Conservation (phyloP, 768 basidiomycete genomes). For the Nidularia pulvinata region DNA sequence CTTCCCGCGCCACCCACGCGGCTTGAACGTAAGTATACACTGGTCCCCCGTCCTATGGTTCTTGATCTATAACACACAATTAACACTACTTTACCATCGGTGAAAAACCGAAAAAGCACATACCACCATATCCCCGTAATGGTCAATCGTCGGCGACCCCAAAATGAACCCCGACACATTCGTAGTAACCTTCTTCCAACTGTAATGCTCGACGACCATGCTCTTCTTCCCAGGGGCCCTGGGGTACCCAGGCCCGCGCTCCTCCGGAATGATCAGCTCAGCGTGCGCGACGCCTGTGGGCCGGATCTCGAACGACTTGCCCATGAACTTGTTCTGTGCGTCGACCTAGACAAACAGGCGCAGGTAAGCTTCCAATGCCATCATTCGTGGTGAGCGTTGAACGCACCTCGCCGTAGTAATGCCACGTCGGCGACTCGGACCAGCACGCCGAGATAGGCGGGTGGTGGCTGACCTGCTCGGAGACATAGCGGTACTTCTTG, state of each 20-base stretch:
- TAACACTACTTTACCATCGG: neutral
- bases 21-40: slow-evolving; percentile 93
- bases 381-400: neutral
- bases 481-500: slow-evolving; percentile 89
- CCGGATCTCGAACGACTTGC: slow-evolving; percentile 94
- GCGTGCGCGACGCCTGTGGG: slow-evolving; percentile 95
- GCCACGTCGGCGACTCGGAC: slow-evolving; percentile 88
- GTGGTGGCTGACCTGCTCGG: slow-evolving; percentile 98
- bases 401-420: slow-evolving; percentile 84
- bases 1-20: slow-evolving; percentile 90
- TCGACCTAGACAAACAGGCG: slow-evolving; percentile 60
- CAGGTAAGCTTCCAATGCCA: neutral
- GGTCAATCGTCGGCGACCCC: slow-evolving; percentile 86
- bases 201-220: slow-evolving; percentile 85
- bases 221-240: slow-evolving; percentile 39
- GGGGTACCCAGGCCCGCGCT: slow-evolving; percentile 63
- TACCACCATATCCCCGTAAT: slow-evolving; percentile 94
- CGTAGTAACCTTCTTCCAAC: slow-evolving; percentile 94
- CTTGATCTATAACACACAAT: slow-evolving; percentile 47
- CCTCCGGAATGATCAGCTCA: slow-evolving; percentile 74
- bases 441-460: slow-evolving; percentile 97
- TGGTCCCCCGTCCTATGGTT: slow-evolving; percentile 92
- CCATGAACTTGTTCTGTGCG: slow-evolving; percentile 96
- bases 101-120: slow-evolving; percentile 23
- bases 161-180: slow-evolving; percentile 93